Evolutionary conservation across 2,329 filamentous ascomycete species (phyloP).

Genomic region (Tolypocladium tropicale): DNA sequence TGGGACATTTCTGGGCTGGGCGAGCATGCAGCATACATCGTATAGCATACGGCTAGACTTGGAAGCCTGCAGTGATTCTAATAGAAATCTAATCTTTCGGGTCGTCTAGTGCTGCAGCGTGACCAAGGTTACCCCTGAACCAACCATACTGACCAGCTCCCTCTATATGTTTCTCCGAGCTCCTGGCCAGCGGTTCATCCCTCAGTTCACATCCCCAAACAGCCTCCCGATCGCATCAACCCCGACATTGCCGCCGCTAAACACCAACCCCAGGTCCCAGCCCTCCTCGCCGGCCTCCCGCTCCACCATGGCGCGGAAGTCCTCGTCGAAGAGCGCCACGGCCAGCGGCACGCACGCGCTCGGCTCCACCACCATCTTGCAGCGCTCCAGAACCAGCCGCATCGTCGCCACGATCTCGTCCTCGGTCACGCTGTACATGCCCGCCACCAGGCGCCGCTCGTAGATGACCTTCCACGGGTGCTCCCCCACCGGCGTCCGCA

Average conservation of each 20-base stretch:
- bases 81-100: neutral
- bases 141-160: neutral
- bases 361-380: conserved; percentile 88
- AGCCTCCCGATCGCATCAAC: conserved; percentile 42
- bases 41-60: no score
- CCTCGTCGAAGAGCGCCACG: conserved; percentile 74
- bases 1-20: no score
- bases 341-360: conserved; percentile 78
- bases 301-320: conserved; percentile 64
- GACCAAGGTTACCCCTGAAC: neutral
- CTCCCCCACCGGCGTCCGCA: conserved; percentile 71
- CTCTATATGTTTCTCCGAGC: neutral
- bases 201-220: conserved; percentile 19
- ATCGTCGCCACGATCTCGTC: conserved; percentile 71
- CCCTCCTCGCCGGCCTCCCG: conserved; percentile 58
- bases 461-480: conserved; percentile 71
- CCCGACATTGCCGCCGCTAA: conserved; percentile 51
- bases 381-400: conserved; percentile 69
- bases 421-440: conserved; percentile 66
- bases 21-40: neutral
- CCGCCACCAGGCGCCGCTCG: conserved; percentile 56
- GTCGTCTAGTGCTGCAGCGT: no score
- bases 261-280: conserved; percentile 58
- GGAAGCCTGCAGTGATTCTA: neutral
- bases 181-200: neutral